Evolutionary conservation across 1,139 yeast genomes (phyloP).

Genomic region (Taphrina populina): DNA sequence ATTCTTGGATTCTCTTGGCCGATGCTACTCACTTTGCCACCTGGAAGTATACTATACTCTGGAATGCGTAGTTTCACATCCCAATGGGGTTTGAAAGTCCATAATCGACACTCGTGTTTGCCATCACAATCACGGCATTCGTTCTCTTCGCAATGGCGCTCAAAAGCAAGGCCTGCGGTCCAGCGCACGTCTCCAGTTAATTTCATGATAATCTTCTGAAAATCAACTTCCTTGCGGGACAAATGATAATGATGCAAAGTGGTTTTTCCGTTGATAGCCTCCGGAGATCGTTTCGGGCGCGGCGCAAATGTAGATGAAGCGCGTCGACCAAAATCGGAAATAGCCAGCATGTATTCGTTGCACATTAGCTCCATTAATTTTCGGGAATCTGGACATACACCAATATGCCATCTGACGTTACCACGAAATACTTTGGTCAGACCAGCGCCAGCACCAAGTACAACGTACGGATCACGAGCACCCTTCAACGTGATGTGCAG

Average conservation of each 20-base stretch:
- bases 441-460: slow-evolving; percentile 72
- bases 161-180: slow-evolving; percentile 55
- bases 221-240: slow-evolving; percentile 35
- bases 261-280: slow-evolving; percentile 3
- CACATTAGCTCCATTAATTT: slow-evolving; percentile 65
- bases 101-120: slow-evolving; percentile 47
- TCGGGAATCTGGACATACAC: slow-evolving; percentile 61
- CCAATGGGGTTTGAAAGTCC: slow-evolving; percentile 67
- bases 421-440: slow-evolving; percentile 76
- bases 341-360: slow-evolving; percentile 65
- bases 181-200: slow-evolving; percentile 54
- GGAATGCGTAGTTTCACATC: slow-evolving; percentile 67
- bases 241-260: slow-evolving; percentile 16
- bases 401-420: slow-evolving; percentile 60
- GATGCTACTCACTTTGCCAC: slow-evolving; percentile 40
- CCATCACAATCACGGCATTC: slow-evolving; percentile 38
- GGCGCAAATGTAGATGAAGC: slow-evolving; percentile 5
- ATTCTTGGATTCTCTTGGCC: slow-evolving; percentile 36
- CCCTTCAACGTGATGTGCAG: slow-evolving; percentile 50
- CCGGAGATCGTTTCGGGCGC: neutral
- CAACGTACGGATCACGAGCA: slow-evolving; percentile 69
- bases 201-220: slow-evolving; percentile 55
- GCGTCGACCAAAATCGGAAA: slow-evolving; percentile 50
- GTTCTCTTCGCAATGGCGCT: slow-evolving; percentile 45
- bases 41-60: slow-evolving; percentile 48